Evolutionary conservation across 2,329 filamentous ascomycete genomes (phyloP).

Genomic region (Talaromyces atroroseus): DNA sequence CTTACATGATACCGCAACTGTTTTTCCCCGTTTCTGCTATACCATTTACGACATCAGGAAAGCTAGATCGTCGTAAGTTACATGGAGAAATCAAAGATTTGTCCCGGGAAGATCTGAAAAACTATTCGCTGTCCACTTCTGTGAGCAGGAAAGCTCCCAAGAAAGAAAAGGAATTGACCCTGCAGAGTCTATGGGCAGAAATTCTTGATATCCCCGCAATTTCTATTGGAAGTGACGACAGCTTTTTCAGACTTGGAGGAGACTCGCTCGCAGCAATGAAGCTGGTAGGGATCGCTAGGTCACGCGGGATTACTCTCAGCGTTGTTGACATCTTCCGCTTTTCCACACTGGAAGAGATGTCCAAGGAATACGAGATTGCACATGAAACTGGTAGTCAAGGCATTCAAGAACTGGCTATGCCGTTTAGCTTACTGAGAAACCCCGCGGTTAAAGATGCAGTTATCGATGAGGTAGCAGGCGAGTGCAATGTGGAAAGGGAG

Average conservation of each 20-base stretch:
- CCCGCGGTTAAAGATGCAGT: constrained; percentile 16
- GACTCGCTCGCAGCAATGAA: constrained; percentile 22
- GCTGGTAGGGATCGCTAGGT: constrained; percentile 13
- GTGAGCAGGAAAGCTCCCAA: constrained; percentile 17
- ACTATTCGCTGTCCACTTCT: constrained; percentile 23
- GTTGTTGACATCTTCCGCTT: constrained; percentile 30
- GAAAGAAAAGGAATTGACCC: constrained; percentile 20
- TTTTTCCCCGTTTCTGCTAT: constrained; percentile 10
- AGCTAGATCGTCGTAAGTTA: constrained; percentile 13
- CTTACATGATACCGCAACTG: constrained; percentile 13
- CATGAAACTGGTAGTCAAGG: background rate
- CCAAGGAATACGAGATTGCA: constrained; percentile 22
- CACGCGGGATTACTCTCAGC: constrained; percentile 3
- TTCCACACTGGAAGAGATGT: constrained; percentile 42
- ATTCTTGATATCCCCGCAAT: constrained; percentile 18
- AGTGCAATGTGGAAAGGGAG: constrained; percentile 26
- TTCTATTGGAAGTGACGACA: constrained; percentile 20
- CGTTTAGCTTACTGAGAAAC: constrained; percentile 27
- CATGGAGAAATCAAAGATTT: constrained; percentile 30
- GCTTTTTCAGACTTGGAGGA: constrained; percentile 27
- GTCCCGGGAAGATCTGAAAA: constrained; percentile 27
- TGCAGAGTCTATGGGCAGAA: constrained; percentile 20
- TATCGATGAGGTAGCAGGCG: constrained; percentile 24
- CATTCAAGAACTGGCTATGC: constrained; percentile 13
- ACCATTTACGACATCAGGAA: constrained; percentile 12